Evolutionary conservation across 2,329 filamentous ascomycete species (phyloP), one percentile per base, ranked within the genome.

Genomic region (Nemania sp.): DNA sequence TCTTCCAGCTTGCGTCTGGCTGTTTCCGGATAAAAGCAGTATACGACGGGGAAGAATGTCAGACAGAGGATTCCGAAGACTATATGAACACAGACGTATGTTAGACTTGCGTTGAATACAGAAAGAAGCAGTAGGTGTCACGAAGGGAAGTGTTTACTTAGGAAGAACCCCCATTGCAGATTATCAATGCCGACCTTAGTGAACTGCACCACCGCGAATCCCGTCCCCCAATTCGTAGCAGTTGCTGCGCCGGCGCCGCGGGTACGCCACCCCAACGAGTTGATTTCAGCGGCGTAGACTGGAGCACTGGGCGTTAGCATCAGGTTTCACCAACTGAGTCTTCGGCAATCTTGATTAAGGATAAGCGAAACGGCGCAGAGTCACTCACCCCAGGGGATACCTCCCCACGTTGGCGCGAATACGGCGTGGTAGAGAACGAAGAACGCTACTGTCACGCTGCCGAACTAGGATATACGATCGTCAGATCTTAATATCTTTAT

Each of bases 1-100:
- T 79, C 76, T 66, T 86, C 83, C 14, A 86, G 72, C 6, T 74
- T 79, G 3, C 77, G 73, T 49, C 62, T 59, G 59, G 73, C 69
- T 0, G 76, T 77, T 55, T 78, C 75, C 0, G 75, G 74, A 45
- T 78, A 77, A 50, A 78, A 72, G 50, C 73, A 70, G 53, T 75
- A 76, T 0, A 75, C 75, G 43, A 75, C 67, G 1, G 75, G 75
- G 47, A 63, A 63, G 54, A 55, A 68, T 6, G 34, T 45, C 8
- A 68, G 53, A 11, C 63, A 66, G 8, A 67, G 55, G 8, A 62
- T 49, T 7, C 57, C 59, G 22, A 68, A 68, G 36, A 69, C 66
- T 68, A 19, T 8, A 34, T 14, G 26, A 6, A 12, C 22, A 12
- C 4, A 47, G n/a, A 12, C 15, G 28, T 2, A 8, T 24, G 47